These are phyloP conservation scores for Wickerhamomyces tratensis DNA, from an alignment of 805 yeast species.

Conservation along the genomic window DNA sequence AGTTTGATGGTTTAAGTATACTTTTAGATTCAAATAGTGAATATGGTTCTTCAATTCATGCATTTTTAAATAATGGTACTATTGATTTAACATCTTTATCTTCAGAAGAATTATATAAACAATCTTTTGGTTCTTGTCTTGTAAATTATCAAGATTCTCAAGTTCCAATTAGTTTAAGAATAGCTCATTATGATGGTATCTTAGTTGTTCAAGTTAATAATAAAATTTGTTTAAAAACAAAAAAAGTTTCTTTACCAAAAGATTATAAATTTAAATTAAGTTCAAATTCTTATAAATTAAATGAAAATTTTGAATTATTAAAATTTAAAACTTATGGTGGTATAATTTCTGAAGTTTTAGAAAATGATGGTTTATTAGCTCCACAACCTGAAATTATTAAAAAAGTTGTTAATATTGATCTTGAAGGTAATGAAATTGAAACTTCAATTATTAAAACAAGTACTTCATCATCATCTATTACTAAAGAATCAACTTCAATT, in stretches of 20 bases:
- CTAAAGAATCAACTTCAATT: conserved; percentile 7
- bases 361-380: conserved; percentile 42
- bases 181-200: conserved; percentile 43
- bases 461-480: neutral
- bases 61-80: conserved; percentile 52
- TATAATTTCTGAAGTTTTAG: conserved; percentile 44
- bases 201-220: conserved; percentile 67
- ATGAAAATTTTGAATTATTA: conserved; percentile 59
- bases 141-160: conserved; percentile 54
- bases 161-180: conserved; percentile 61
- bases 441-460: conserved; percentile 12
- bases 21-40: conserved; percentile 41
- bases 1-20: conserved; percentile 56
- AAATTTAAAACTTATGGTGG: conserved; percentile 45
- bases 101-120: conserved; percentile 17
- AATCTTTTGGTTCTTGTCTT: conserved; percentile 45
- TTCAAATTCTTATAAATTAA: conserved; percentile 32
- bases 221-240: conserved; percentile 59
- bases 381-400: conserved; percentile 35
- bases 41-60: conserved; percentile 42
- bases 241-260: conserved; percentile 36
- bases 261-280: conserved; percentile 43
- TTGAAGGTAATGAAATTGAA: conserved; percentile 21
- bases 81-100: conserved; percentile 20
- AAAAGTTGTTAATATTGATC: conserved; percentile 27